phyloP scores from a whole-genome alignment of 306 rosid species.

The Prunus fruticosa region DNA sequence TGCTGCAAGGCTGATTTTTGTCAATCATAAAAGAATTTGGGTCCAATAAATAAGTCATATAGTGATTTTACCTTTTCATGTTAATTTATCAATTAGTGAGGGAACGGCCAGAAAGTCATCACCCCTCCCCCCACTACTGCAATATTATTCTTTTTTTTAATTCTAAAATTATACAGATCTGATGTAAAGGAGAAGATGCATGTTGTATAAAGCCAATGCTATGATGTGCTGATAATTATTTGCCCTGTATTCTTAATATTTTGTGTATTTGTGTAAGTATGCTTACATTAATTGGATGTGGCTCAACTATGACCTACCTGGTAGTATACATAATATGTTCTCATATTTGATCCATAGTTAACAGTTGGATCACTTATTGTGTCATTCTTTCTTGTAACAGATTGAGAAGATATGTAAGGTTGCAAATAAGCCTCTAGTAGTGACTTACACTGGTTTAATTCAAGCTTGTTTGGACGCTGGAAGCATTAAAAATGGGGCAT shows the following conservation, averaged over 20 bases:
- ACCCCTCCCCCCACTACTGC: no score
- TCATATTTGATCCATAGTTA: background rate
- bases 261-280: background rate
- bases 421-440: conserved; percentile 92
- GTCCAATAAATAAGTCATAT: background rate
- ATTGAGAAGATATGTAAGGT: conserved; percentile 88
- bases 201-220: no score
- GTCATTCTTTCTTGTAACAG: conserved; percentile 43
- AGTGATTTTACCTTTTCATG: background rate
- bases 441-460: conserved; percentile 91
- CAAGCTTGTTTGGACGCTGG: conserved; percentile 81
- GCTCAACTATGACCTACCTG: background rate
- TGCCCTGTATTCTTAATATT: background rate
- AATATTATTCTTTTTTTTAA: no score
- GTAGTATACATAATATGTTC: background rate
- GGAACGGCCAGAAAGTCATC: background rate
- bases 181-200: no score
- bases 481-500: conserved; percentile 55
- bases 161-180: no score
- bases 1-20: background rate
- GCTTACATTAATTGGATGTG: background rate
- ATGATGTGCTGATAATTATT: no score
- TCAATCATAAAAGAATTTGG: background rate
- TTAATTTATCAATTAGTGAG: background rate
- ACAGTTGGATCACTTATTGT: conserved; percentile 20